Evolutionary conservation across 345 rosid genomes (phyloP).

Genomic region (Eutrema heterophyllum): DNA sequence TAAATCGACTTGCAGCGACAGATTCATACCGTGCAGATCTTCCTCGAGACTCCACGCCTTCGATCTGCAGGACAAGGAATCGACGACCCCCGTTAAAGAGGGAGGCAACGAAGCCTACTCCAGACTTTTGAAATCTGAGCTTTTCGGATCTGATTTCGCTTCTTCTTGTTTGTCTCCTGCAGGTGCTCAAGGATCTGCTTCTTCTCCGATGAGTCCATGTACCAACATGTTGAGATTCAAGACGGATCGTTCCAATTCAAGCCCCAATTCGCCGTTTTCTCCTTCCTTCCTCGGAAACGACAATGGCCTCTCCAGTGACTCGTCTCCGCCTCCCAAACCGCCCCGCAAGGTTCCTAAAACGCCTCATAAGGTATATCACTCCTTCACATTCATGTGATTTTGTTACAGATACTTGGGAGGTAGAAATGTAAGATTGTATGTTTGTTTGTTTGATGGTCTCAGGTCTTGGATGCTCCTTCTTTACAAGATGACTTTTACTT

Average conservation of each 20-base stretch:
- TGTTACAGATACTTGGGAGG: neutral
- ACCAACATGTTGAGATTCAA: slow-evolving; percentile 85
- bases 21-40: slow-evolving; percentile 97
- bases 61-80: slow-evolving; percentile 67
- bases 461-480: slow-evolving; percentile 98
- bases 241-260: slow-evolving; percentile 58
- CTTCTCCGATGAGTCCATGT: slow-evolving; percentile 72
- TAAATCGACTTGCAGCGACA: slow-evolving; percentile 72
- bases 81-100: slow-evolving; percentile 69
- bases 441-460: neutral
- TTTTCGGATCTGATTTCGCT: slow-evolving; percentile 89
- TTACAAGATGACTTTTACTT: slow-evolving; percentile 96
- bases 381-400: neutral
- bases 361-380: slow-evolving; percentile 68
- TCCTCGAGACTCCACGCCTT: slow-evolving; percentile 86
- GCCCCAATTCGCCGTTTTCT: slow-evolving; percentile 75
- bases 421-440: neutral
- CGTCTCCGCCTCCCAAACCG: slow-evolving; percentile 79
- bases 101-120: slow-evolving; percentile 84
- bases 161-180: slow-evolving; percentile 65
- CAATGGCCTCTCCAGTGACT: slow-evolving; percentile 51
- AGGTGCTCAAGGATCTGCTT: slow-evolving; percentile 47
- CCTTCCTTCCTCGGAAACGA: slow-evolving; percentile 75
- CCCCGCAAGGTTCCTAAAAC: slow-evolving; percentile 95
- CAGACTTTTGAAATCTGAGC: slow-evolving; percentile 73